Base-by-base conservation (phyloP, 768 basidiomycete species). In the Agaricus blazei region DNA sequence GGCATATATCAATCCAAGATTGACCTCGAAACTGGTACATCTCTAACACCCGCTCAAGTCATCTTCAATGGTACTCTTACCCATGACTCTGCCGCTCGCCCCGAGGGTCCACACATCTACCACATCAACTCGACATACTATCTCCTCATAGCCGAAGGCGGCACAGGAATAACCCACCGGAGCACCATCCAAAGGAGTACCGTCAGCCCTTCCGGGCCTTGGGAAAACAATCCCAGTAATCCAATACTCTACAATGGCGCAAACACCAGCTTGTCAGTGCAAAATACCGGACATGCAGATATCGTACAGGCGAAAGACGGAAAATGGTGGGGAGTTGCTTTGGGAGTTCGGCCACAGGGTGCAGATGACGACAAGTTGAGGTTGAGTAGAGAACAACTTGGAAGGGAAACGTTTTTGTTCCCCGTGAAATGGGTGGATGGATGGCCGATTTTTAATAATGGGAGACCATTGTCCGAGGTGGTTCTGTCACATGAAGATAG, bases 1-100 rank as follows among this genome's bases (percentile, higher is more conserved):
- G 72, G 71, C n/a, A 75, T 75, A 19, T 74, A 67, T 56, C 74
- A 75, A 51, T 70, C 65, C 56, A 73, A 73, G 58, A 68, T 75
- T 42, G 70, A 73, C 60, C 58, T 74, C 23, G 26, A 52, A 5
- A 74, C 73, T 0, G 74, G 74, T 3, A 64, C 64, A 44, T 70
- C 72, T 2, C 61, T 72, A 27, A 74, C 72, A 5, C 67, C 67
- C 1, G 70, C 72, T 2, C 54, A 67, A 51, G 59, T 66, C 42
- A 73, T 75, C 48, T 75, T 72, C 59, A 61, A 59, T 2, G 74
- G 74, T 9, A 73, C 70, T 14, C 65, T 75, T 24, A 69, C 70
- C 8, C 61, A 70, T 40, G 68, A 71, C 38, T 64, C 71, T 1
- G 59, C 58, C 40, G 67, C 71, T n/a, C 64, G 73, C 5, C 74